Evolutionary conservation across 805 yeast species (phyloP).

Genomic region (Cyberlindnera maclurae): DNA sequence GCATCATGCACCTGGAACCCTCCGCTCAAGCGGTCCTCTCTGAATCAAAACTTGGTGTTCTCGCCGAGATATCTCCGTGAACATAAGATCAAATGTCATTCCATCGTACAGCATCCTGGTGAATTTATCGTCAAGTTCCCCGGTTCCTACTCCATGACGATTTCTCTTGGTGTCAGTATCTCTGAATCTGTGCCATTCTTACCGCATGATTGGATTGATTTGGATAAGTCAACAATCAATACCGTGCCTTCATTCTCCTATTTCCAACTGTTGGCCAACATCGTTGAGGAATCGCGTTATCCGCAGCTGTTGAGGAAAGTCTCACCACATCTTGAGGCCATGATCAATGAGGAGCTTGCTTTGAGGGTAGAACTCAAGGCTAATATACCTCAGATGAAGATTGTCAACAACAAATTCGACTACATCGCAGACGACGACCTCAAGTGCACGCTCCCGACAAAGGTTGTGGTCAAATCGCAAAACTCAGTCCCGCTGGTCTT

Average conservation of each 20-base stretch:
- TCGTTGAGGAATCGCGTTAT: constrained; percentile 36
- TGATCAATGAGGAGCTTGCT: constrained; percentile 37
- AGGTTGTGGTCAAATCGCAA: constrained; percentile 32
- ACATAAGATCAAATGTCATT: constrained; percentile 40
- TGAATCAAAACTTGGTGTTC: constrained; percentile 40
- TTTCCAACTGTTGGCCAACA: constrained; percentile 39
- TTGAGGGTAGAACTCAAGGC: constrained; percentile 33
- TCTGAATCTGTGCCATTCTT: constrained; percentile 55
- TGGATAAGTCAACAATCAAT: constrained; percentile 42
- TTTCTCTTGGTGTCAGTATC: constrained; percentile 50
- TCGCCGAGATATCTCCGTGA: constrained; percentile 42
- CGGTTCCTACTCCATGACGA: constrained; percentile 39
- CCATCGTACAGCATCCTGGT: constrained; percentile 52
- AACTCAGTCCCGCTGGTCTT: constrained; percentile 27
- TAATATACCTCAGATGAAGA: constrained; percentile 26
- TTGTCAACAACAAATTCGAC: constrained; percentile 31
- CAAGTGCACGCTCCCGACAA: constrained; percentile 46
- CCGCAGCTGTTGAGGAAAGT: constrained; percentile 29
- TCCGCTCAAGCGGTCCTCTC: constrained; percentile 6
- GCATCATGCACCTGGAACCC: not conserved
- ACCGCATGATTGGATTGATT: constrained; percentile 46
- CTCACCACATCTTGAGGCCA: constrained; percentile 26
- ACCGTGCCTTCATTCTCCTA: constrained; percentile 47
- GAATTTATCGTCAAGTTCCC: constrained; percentile 57
- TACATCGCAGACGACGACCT: constrained; percentile 49